These are phyloP conservation scores for Lepidium sativum DNA, from an alignment of 345 rosid species.

Conservation along the genomic window DNA sequence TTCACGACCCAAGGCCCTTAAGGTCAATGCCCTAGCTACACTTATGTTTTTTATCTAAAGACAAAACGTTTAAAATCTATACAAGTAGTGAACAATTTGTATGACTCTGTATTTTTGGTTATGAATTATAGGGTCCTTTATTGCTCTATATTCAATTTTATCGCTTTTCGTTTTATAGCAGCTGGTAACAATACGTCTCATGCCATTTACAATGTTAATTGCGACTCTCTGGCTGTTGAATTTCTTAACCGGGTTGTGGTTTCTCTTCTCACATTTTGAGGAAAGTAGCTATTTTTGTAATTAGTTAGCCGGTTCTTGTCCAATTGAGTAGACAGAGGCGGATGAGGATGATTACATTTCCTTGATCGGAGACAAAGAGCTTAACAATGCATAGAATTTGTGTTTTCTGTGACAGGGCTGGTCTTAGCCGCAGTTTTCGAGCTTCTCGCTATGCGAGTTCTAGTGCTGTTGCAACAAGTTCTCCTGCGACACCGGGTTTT, in stretches of 20 bases:
- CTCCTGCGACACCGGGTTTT: too few species aligned
- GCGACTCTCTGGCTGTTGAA: neutral
- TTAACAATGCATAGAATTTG: neutral
- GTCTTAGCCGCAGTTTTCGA: slow-evolving; percentile 32
- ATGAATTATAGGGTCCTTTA: neutral
- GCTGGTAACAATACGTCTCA: neutral
- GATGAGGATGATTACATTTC: neutral
- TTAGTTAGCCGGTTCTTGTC: neutral
- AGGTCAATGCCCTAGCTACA: slow-evolving; percentile 34
- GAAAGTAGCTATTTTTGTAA: too few species aligned
- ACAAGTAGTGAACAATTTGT: neutral
- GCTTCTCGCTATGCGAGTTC: slow-evolving; percentile 46
- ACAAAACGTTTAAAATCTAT: too few species aligned
- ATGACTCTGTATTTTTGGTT: neutral
- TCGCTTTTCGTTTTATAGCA: neutral
- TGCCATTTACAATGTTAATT: neutral
- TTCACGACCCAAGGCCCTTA: slow-evolving; percentile 43
- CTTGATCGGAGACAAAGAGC: neutral
- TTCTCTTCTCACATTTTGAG: too few species aligned
- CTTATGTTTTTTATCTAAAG: neutral
- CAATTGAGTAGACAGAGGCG: neutral
- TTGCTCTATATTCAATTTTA: neutral
- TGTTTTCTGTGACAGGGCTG: slow-evolving; percentile 31
- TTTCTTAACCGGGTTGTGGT: too few species aligned
- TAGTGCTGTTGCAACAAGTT: slow-evolving; percentile 36